Evolutionary conservation across 331 rosid genomes (phyloP).

Genomic region (Malus hybrid): DNA sequence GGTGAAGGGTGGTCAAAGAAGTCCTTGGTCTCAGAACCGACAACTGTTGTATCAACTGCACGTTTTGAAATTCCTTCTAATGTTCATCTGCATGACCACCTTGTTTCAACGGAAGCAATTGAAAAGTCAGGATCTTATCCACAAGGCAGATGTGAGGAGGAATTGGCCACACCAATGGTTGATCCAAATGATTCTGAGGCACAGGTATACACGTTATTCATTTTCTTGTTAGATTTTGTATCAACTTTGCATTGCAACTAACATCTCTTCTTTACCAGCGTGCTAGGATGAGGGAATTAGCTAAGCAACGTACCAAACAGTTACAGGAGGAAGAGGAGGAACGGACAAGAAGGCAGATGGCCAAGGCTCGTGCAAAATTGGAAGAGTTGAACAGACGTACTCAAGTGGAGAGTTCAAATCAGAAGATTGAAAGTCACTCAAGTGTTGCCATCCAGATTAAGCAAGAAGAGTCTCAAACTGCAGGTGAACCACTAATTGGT

Average conservation of each 20-base stretch:
- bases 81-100: slow-evolving; percentile 48
- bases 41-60: slow-evolving; percentile 26
- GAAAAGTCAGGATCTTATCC: slow-evolving; percentile 34
- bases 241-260: slow-evolving; percentile 13
- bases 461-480: slow-evolving; percentile 41
- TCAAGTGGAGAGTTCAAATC: slow-evolving; percentile 39
- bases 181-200: slow-evolving; percentile 52
- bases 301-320: slow-evolving; percentile 70
- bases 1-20: slow-evolving; percentile 57
- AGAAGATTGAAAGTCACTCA: slow-evolving; percentile 29
- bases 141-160: slow-evolving; percentile 39
- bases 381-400: slow-evolving; percentile 69
- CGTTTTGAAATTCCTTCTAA: slow-evolving; percentile 29
- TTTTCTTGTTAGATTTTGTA: slow-evolving; percentile 3
- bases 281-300: slow-evolving; percentile 56
- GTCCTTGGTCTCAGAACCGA: slow-evolving; percentile 28
- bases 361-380: slow-evolving; percentile 68
- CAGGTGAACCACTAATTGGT: slow-evolving; percentile 20
- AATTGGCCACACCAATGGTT: slow-evolving; percentile 26
- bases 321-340: slow-evolving; percentile 91
- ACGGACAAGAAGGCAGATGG: slow-evolving; percentile 66
- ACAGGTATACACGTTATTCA: slow-evolving; percentile 46
- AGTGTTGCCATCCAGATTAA: slow-evolving; percentile 36
- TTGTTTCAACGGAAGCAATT: slow-evolving; percentile 28
- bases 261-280: slow-evolving; percentile 40